Evolutionary conservation across 208 protist species (phyloP), one percentile per base, ranked within the genome.

Genomic region (Polymyxa betae): DNA sequence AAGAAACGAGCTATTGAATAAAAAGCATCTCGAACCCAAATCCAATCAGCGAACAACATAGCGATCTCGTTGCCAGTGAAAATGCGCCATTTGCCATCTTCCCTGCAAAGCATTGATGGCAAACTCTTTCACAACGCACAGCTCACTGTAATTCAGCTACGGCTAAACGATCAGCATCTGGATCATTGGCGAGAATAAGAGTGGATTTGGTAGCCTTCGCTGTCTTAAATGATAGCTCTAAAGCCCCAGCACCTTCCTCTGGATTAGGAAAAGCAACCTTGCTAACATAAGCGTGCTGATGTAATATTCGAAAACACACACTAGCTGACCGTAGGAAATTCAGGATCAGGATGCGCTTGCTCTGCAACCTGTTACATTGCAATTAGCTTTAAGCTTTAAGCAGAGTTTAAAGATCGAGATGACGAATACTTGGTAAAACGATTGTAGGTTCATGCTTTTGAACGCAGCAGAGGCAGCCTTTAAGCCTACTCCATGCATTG

Each of bases 181-280:
- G 90, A 77, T 91, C 90, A 88, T 90, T 90, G 44, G 90, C 90
- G 10, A 91, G 68, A 64, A 91, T 88, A n/a, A 91, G 35, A 12
- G 35, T 35, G 35, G 72, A 82, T 43, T 43, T 43, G 16, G 72
- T 43, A 20, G 16, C 35, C 16, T 5, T n/a, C 5, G 72, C 72
- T 38, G 16, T 20, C 5, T 82, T 35, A 35, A 82, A 45, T 12
- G 72, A 35, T 5, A 82, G 72, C 40, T 35, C 16, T n/a, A 82
- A 82, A 5, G 72, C 72, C 16, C 72, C 72, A 5, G 54, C 89
- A 20, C 68, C 49, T 89, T 90, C 89, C 32, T 90, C 89, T 32
- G 89, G 89, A 89, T 90, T 90, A 16, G 89, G 89, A 90, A 45
- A 90, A 89, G 1, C 87, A 44, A 90, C 72, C 72, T 82, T 5